phyloP scores from a whole-genome alignment of 2,329 filamentous ascomycete species.

The Calonectria honghensis region DNA sequence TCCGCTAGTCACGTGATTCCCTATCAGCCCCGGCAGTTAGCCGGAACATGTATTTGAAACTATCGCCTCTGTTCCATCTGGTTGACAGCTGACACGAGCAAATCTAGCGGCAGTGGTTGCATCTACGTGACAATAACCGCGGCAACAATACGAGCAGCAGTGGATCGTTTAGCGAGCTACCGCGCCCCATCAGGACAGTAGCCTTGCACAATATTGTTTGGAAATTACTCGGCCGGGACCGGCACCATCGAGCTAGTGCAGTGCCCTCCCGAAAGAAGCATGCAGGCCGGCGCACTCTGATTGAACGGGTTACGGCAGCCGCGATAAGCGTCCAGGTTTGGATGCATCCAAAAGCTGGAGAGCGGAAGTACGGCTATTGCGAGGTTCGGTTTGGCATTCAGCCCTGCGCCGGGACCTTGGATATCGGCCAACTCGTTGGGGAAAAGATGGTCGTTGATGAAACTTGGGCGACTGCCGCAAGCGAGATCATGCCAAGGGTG shows the following conservation, averaged over 20 bases:
- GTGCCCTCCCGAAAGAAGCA: background rate
- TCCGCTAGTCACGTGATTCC: background rate
- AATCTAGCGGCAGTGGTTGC: background rate
- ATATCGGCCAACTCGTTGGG: slow-evolving; percentile 5
- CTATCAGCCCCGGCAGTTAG: background rate
- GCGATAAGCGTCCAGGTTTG: background rate
- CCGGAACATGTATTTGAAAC: background rate
- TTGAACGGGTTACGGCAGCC: slow-evolving; percentile 4
- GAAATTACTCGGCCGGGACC: slow-evolving; percentile 25
- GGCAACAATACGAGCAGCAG: background rate
- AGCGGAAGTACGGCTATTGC: too few species aligned
- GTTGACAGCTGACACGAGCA: background rate
- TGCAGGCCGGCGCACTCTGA: background rate
- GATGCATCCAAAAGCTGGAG: background rate
- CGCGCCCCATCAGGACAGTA: slow-evolving; percentile 1
- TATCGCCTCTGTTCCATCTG: slow-evolving; percentile 1
- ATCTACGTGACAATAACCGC: slow-evolving; percentile 9
- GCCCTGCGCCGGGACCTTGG: slow-evolving; percentile 1
- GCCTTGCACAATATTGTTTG: slow-evolving; percentile 6
- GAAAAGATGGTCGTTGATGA: slow-evolving; percentile 34
- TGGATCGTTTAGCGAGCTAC: slow-evolving; percentile 17
- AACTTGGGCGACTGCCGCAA: slow-evolving; percentile 30
- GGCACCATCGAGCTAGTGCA: background rate
- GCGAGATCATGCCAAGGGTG: slow-evolving; percentile 34
- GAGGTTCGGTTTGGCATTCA: slow-evolving; percentile 15